These are phyloP conservation scores for Punctularia strigosozonata DNA, from an alignment of 768 basidiomycete genomes.

Conservation along the genomic window DNA sequence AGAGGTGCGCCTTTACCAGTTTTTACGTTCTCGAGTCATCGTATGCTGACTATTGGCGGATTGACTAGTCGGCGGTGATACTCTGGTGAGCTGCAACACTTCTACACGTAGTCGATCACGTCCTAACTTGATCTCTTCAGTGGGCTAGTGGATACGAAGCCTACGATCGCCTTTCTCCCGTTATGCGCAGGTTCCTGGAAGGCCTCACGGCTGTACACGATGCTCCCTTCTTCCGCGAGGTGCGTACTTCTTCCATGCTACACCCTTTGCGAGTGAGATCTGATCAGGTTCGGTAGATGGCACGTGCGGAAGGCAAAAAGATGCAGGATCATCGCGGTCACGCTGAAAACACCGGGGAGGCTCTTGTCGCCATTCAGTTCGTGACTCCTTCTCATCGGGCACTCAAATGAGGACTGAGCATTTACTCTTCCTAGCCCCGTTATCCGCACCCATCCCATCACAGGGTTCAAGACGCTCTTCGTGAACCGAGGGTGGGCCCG, in stretches of 20 bases:
- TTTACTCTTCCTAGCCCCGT: constrained; percentile 27
- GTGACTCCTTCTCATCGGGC: too few relatives aligned
- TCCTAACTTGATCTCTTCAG: not conserved
- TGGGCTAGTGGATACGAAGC: constrained; percentile 38
- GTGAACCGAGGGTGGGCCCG: constrained; percentile 35
- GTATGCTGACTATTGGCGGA: not conserved
- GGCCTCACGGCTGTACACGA: constrained; percentile 45
- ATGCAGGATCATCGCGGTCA: constrained; percentile 36
- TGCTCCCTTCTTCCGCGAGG: constrained; percentile 29
- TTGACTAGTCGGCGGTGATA: constrained; percentile 20
- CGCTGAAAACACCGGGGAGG: constrained; percentile 37
- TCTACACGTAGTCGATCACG: constrained; percentile 5
- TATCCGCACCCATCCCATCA: constrained; percentile 46
- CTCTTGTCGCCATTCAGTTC: constrained; percentile 39
- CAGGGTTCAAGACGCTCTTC: constrained; percentile 45
- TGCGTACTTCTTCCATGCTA: constrained; percentile 7
- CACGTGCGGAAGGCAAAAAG: constrained; percentile 14
- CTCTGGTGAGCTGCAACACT: constrained; percentile 27
- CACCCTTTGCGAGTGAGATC: not conserved
- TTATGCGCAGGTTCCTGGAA: constrained; percentile 41
- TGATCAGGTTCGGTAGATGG: constrained; percentile 17
- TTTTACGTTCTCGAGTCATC: not conserved
- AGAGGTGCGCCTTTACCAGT: constrained; percentile 2
- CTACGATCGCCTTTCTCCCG: constrained; percentile 50
- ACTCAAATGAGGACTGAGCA: too few relatives aligned